Base-by-base conservation (phyloP, 768 basidiomycete species). In the Boletus barrowsii region DNA sequence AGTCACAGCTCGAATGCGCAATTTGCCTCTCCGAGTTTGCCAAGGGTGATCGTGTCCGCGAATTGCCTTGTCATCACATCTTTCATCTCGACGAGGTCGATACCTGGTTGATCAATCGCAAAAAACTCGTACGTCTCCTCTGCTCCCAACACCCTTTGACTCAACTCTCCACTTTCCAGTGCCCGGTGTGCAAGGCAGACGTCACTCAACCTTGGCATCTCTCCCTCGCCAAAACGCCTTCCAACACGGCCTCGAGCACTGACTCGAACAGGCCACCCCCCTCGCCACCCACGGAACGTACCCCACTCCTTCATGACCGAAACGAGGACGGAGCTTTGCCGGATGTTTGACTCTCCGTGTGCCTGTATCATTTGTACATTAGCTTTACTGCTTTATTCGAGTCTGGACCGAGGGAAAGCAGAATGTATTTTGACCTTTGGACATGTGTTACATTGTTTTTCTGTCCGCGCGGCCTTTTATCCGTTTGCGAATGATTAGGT, bases 41-140 rank as follows among this genome's bases (percentile, higher is more conserved):
- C 39, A 84, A 84, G 64, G 94, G 94, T 3, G 96, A 98, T 67
- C 82, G 84, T 62, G 91, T 98, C 41, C 83, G 95, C 61, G 90
- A 95, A 48, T 68, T 98, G 39, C 96, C 96, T 2, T 98, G 96
- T 65, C 88, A 90, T 44, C 96, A 98, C 68, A 85, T 98, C 50
- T 98, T 97, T 73, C 96, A 98, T 72, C 80, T 91, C 42, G 80
- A 86, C 35, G 96, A 98, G 68, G 83, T 97, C 37, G 93, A 94
- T 68, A 81, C 87, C 59, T 98, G 96, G 96, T 73, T 98, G 55
- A 87, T 95, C 52, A 84, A 88, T 56, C 83, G 91, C 70, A 92
- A 94, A 77, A 97, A 97, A 76, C 72, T 96, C 70, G 94, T 95
- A 65, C 65, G 88, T 77, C 14, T 54, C 37, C 26, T 47, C 51